Conservation (phyloP, 805 yeast species). For the Candida jianshihensis region DNA sequence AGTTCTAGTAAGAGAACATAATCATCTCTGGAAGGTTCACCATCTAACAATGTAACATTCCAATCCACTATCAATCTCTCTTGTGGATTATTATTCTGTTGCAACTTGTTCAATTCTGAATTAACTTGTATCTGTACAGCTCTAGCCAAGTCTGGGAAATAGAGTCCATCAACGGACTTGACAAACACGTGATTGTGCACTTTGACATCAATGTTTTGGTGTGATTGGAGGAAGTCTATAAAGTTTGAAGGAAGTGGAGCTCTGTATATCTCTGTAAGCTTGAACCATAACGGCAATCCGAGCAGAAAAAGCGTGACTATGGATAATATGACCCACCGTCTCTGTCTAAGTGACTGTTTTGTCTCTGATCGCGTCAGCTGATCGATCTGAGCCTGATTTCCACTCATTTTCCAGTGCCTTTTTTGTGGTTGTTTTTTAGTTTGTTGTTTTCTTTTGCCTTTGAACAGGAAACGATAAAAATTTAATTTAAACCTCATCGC, state of each 20-base stretch:
- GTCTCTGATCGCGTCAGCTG: slow-evolving; percentile 14
- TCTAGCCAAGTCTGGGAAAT: slow-evolving; percentile 60
- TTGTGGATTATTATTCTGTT: slow-evolving; percentile 11
- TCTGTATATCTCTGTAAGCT: slow-evolving; percentile 33
- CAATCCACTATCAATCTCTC: slow-evolving; percentile 26
- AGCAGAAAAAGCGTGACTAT: slow-evolving; percentile 22
- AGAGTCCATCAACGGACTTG: slow-evolving; percentile 34
- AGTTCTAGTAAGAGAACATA: slow-evolving; percentile 32
- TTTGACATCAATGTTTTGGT: slow-evolving; percentile 36
- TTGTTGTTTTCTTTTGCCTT: too few species aligned
- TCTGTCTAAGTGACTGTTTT: slow-evolving; percentile 12
- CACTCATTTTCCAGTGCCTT: background rate
- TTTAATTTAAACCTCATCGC: too few species aligned
- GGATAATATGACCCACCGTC: slow-evolving; percentile 18
- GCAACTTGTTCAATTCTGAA: slow-evolving; percentile 28
- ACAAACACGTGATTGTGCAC: slow-evolving; percentile 37
- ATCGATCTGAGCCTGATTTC: slow-evolving; percentile 1
- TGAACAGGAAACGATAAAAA: too few species aligned
- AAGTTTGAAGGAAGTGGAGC: slow-evolving; percentile 33
- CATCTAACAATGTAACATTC: slow-evolving; percentile 25
- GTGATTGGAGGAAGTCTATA: slow-evolving; percentile 27
- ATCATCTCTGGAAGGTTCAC: slow-evolving; percentile 18
- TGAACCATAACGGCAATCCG: slow-evolving; percentile 37
- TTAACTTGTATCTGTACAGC: slow-evolving; percentile 45
- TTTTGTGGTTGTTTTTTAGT: background rate